These are phyloP conservation scores for Stenogyne calaminthoides DNA, from an alignment of 305 asterid species.

Conservation along the genomic window DNA sequence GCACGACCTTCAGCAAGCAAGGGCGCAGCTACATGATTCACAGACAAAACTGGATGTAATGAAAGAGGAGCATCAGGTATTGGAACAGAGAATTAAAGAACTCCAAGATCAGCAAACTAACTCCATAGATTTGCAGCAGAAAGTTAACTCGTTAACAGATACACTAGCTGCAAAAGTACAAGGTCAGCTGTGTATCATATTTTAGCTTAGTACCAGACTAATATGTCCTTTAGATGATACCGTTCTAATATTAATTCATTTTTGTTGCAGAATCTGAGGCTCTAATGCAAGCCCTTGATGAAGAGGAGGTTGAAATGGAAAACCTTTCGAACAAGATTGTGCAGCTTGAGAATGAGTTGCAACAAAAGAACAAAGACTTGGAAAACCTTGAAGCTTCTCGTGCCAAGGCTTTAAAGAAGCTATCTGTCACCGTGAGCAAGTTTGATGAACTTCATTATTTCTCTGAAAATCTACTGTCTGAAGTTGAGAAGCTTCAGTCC, in stretches of 20 bases:
- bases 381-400: slow-evolving; percentile 93
- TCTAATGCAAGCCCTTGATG: slow-evolving; percentile 93
- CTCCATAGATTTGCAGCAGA: slow-evolving; percentile 51
- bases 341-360: slow-evolving; percentile 69
- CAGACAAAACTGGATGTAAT: slow-evolving; percentile 50
- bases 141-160: slow-evolving; percentile 63
- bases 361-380: slow-evolving; percentile 65
- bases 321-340: slow-evolving; percentile 60
- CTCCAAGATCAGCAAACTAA: slow-evolving; percentile 56
- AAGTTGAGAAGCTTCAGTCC: slow-evolving; percentile 96
- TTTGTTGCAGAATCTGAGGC: slow-evolving; percentile 77
- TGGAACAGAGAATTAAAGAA: slow-evolving; percentile 63
- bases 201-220: slow-evolving; percentile 24
- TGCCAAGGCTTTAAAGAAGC: slow-evolving; percentile 87
- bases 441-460: slow-evolving; percentile 92
- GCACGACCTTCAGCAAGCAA: slow-evolving; percentile 73
- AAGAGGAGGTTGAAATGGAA: slow-evolving; percentile 93
- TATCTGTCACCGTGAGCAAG: slow-evolving; percentile 88
- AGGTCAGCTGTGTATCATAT: slow-evolving; percentile 52
- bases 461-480: slow-evolving; percentile 84
- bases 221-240: slow-evolving; percentile 19
- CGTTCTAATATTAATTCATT: slow-evolving; percentile 25
- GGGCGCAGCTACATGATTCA: slow-evolving; percentile 52
- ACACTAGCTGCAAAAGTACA: slow-evolving; percentile 83
- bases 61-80: slow-evolving; percentile 57